A percentile compares a stretch with the other conserved stretches of the same genome.
phyloP scores from a whole-genome alignment of 768 basidiomycete species.

The Dentipellis fragilis region DNA sequence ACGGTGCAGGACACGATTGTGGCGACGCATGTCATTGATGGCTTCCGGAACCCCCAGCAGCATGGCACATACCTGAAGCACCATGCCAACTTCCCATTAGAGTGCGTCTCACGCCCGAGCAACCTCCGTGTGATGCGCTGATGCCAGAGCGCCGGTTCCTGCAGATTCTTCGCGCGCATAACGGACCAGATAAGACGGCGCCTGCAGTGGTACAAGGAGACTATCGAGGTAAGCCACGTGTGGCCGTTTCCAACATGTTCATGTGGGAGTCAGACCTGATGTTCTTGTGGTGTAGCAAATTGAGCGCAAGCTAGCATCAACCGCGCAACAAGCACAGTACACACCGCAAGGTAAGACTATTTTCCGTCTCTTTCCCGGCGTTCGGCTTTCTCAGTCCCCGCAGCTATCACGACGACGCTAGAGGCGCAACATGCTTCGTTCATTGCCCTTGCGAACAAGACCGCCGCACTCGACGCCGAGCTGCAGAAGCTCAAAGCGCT shows the following conservation, averaged over 20 bases:
- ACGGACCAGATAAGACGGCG: constrained; percentile 64
- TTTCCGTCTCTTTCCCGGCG: neutral
- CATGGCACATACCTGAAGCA: constrained; percentile 64
- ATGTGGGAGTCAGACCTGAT: neutral
- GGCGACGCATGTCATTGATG: constrained; percentile 69
- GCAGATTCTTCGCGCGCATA: constrained; percentile 64
- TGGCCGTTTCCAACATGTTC: neutral
- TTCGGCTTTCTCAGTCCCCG: neutral
- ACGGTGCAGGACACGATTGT: constrained; percentile 74
- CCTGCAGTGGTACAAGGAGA: constrained; percentile 68
- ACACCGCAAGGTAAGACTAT: constrained; percentile 59
- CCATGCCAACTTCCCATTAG: constrained; percentile 72
- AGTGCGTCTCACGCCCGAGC: constrained; percentile 34
- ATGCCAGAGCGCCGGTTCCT: neutral
- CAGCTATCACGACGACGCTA: constrained; percentile 66
- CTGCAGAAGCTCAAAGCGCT: constrained; percentile 66
- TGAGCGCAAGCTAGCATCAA: constrained; percentile 68
- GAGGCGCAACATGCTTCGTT: constrained; percentile 76
- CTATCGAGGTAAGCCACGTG: constrained; percentile 51
- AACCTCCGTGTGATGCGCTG: neutral
- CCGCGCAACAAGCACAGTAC: constrained; percentile 48
- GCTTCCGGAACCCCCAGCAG: constrained; percentile 66
- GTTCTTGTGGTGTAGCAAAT: constrained; percentile 46
- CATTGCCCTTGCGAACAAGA: constrained; percentile 66
- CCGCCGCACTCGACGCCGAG: constrained; percentile 63